A percentile compares a stretch with the other conserved stretches of the same genome.
Evolutionary conservation across 2,329 filamentous ascomycete species (phyloP).

Genomic region (Aspergillus alliaceus): DNA sequence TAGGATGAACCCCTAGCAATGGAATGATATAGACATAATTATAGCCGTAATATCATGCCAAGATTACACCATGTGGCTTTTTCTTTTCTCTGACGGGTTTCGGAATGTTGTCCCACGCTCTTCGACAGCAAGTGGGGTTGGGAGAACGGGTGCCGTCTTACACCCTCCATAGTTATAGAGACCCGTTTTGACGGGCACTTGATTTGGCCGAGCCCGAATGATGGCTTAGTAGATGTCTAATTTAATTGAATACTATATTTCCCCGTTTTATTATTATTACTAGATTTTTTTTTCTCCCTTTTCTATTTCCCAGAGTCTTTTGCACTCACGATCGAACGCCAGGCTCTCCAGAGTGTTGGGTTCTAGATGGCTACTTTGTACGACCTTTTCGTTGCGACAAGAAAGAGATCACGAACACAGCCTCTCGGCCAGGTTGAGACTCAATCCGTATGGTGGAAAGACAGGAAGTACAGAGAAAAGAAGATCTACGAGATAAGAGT

Average conservation of each 20-base stretch:
- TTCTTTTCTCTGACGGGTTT: background rate
- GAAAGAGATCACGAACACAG: background rate
- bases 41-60: background rate
- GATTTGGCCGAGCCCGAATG: background rate
- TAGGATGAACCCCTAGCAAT: background rate
- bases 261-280: background rate
- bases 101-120: background rate
- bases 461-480: background rate
- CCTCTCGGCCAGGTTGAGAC: background rate
- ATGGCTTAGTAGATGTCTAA: background rate
- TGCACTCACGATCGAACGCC: background rate
- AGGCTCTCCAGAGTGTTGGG: background rate
- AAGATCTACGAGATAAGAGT: background rate
- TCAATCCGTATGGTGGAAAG: background rate
- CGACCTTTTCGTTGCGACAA: background rate
- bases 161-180: background rate
- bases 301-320: no score
- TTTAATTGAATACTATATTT: background rate
- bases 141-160: background rate
- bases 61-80: slow-evolving; percentile 1
- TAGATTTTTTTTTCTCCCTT: no score
- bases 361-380: background rate
- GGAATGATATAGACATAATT: background rate
- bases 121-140: background rate
- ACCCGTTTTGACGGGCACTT: background rate